Evolutionary conservation across 1,284 basidiomycete genomes (phyloP), one percentile per base, ranked within the genome.

Genomic region (Apiotrichum siamense): DNA sequence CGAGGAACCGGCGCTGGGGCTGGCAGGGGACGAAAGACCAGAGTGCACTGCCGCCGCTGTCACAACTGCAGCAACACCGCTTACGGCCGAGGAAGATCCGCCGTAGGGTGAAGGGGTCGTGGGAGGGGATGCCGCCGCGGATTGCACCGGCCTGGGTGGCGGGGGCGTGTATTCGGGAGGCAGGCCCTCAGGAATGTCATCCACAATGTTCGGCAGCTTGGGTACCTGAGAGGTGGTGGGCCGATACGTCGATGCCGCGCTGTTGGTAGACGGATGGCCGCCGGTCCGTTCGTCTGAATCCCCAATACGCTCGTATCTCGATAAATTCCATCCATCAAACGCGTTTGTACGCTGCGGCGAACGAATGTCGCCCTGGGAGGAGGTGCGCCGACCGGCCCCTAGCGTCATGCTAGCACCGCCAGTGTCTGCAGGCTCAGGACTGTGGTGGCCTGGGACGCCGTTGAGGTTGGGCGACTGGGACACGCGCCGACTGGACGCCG

Each of bases 91-190:
- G 17, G 40, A 13, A 17, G 38, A 26, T 29, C 24, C 2, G n/a
- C 18, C n/a, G 7, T 20, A 6, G 26, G 41, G 29, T 10, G 41
- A 25, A 4, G 40, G 26, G 27, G 37, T 32, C 24, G 31, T 13
- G 20, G 45, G 23, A 11, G 46, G n/a, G 1, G 47, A 27, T 12
- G 27, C 9, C 10, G 27, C 11, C 24, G 26, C 4, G n/a, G n/a
- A 6, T 13, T 21, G 31, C 6, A n/a, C n/a, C n/a, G n/a, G n/a
- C n/a, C n/a, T n/a, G n/a, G n/a, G n/a, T n/a, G n/a, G n/a, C 15
- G 45, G 44, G 24, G 39, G 49, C n/a, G 43, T 39, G 37, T 57
- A 52, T 24, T 47, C 55, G 26, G 55, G 54, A 21, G 54, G 54
- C 3, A 43, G 41, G 12, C 27, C 41, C 7, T 41, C 15, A 15